A percentile compares a stretch with the other conserved stretches of the same genome.
Conservation (phyloP, 2,329 filamentous ascomycete species). For the Dactylellina leptospora region DNA sequence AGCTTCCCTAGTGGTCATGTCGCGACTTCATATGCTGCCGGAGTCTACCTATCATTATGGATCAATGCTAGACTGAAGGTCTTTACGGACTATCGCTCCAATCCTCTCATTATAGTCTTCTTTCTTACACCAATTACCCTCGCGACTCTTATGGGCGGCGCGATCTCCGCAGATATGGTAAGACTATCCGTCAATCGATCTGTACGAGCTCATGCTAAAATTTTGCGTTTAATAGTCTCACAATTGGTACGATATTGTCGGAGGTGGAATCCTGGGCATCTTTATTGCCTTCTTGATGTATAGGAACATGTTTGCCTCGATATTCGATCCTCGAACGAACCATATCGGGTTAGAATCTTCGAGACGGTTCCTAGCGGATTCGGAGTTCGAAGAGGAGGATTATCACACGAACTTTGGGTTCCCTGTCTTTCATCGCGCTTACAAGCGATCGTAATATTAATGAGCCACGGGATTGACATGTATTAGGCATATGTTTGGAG, state of each 20-base stretch:
- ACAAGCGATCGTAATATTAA: too few species aligned
- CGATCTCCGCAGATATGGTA: slow-evolving; percentile 49
- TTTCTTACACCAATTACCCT: slow-evolving; percentile 31
- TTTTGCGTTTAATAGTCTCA: slow-evolving; percentile 22
- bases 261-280: slow-evolving; percentile 25
- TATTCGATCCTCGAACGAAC: slow-evolving; percentile 31
- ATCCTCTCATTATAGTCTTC: slow-evolving; percentile 35
- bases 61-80: slow-evolving; percentile 47
- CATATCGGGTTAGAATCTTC: slow-evolving; percentile 35
- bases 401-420: slow-evolving; percentile 30
- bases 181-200: background rate
- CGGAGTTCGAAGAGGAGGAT: slow-evolving; percentile 11
- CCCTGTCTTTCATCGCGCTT: too few species aligned
- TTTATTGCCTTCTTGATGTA: slow-evolving; percentile 32
- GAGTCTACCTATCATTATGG: slow-evolving; percentile 34
- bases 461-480: too few species aligned
- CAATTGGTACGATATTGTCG: slow-evolving; percentile 43
- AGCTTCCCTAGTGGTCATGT: slow-evolving; percentile 49
- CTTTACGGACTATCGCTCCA: slow-evolving; percentile 35
- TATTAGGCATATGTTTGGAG: too few species aligned
- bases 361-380: slow-evolving; percentile 6
- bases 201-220: background rate
- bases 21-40: slow-evolving; percentile 42
- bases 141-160: slow-evolving; percentile 37
- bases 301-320: slow-evolving; percentile 22